phyloP scores from a whole-genome alignment of 2,329 filamentous ascomycete species.

The Cryphonectria naterciae region DNA sequence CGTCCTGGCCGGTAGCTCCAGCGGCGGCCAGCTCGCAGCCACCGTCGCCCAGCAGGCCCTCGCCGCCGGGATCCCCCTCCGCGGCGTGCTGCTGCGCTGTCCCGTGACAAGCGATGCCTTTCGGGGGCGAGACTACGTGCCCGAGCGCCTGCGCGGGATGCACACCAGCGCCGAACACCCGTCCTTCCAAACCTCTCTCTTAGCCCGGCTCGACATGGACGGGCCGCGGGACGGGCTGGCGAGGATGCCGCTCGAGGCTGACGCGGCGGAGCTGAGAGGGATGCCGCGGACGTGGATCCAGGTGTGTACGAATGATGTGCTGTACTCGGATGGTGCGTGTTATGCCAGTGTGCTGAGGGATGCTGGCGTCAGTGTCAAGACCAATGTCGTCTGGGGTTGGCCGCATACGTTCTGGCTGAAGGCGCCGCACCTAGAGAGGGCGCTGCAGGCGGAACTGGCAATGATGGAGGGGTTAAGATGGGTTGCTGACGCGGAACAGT shows the following conservation, averaged over 20 bases:
- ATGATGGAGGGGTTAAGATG: conserved; percentile 48
- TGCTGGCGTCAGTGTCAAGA: conserved; percentile 44
- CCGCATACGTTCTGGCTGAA: conserved; percentile 59
- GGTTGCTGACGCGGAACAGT: conserved; percentile 35
- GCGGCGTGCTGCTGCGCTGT: conserved; percentile 51
- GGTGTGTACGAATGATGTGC: conserved; percentile 53
- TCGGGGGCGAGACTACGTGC: conserved; percentile 43
- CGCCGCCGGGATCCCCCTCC: conserved; percentile 33
- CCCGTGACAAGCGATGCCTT: conserved; percentile 53
- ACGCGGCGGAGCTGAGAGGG: conserved; percentile 35
- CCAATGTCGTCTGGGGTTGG: conserved; percentile 50
- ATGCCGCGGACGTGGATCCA: conserved; percentile 53
- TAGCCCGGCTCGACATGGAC: conserved; percentile 39
- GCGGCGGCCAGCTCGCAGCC: conserved; percentile 52
- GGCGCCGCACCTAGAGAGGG: conserved; percentile 46
- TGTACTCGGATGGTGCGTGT: conserved; percentile 56
- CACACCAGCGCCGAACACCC: conserved; percentile 46
- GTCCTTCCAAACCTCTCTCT: conserved; percentile 43
- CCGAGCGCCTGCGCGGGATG: conserved; percentile 38
- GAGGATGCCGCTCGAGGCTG: conserved; percentile 47
- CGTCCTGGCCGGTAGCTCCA: conserved; percentile 50
- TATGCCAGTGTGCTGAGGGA: conserved; percentile 49
- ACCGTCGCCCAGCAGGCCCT: conserved; percentile 44
- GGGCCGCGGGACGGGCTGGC: conserved; percentile 46
- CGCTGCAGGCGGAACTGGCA: conserved; percentile 46